Base-by-base conservation (phyloP, 2,329 filamentous ascomycete genomes). In the Magnaporthiopsis incrustans region DNA sequence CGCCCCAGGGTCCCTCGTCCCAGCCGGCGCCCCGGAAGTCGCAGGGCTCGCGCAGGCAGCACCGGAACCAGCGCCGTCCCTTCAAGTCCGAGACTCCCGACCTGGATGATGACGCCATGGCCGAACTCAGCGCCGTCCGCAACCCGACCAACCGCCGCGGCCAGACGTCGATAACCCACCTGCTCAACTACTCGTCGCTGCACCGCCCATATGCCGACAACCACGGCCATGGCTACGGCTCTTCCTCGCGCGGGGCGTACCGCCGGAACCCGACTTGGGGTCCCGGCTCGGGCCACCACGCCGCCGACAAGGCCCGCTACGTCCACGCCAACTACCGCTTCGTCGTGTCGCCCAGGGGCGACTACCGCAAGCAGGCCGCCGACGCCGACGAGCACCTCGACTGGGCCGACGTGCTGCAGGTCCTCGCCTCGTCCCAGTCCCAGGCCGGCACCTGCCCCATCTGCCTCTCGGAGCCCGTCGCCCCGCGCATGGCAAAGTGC, bases 291-390 rank as follows among this genome's bases (percentile, higher is more conserved):
- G 92, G 93, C 32, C 91, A 97, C 75, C 92, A 97, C 75, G 87
- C 91, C 18, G 85, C 88, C 58, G 95, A 99, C 76, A 98, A 98
- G 78, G 90, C 93, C 65, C 88, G 90, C 82, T 94, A 83, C 65
- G 84, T 99, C 22, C 93, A 99, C 75, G 92, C 95, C 68, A 99
- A 99, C 75, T 99, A 99, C 74, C 89, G 95, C 64, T 99, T 99
- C 74, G 89, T 99, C 65, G 93, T 99, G 62, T 88, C 91, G 66
- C 94, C 95, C 4, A 83, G 86, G 64, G 89, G 87, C 65, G 85
- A 89, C 71, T 99, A 98, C 73, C 83, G 85, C 66, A 84, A 85
- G 7, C 92, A 98, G 73, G 89, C 91, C 30, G 83, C 85, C 59
- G 92, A 98, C 74, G 90, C 95, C 26, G 94, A 99, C 75, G 83